Evolutionary conservation across 345 rosid genomes (phyloP), one percentile per base, ranked within the genome.

Genomic region (Populus tremula): DNA sequence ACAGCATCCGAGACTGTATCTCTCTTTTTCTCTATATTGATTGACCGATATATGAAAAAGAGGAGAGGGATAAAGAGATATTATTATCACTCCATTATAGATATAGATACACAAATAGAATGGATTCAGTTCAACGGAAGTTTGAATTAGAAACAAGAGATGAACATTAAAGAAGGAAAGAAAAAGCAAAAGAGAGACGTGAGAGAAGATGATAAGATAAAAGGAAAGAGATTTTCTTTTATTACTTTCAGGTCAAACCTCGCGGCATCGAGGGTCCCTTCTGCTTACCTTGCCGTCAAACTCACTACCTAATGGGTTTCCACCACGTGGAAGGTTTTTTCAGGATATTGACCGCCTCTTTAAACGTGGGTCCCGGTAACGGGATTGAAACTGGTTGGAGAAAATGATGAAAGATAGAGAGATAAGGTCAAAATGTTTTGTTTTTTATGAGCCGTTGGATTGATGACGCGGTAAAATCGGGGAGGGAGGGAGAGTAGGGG

Each of bases 391-490:
- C 82, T 77, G 73, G 84, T 82, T 79, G 81, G 76, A 80, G 76
- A 80, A 18, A 68, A 71, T 67, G 70, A 77, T 76, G 31, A 66
- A 62, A 49, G 50, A 33, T 35, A 12, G 38, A 18, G 53, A 2
- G 74, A 76, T 69, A 59, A 87, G 84, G 93, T 86, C 88, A 86
- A 87, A 84, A 81, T 83, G 71, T 70, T 20, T 47, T 29, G 0
- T 38, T 2, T 0, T 68, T 1, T 64, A 72, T 65, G 85, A 83
- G 84, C 88, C 91, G 92, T 87, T 85, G 75, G 89, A 84, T 86
- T 68, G 18, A 77, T 76, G 80, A 82, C 47, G 74, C 33, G 61
- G 69, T 75, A 70, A 82, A 78, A 69, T 27, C 31, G 76, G 80
- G 45, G 50, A 8, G 67, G 69, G 43, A 20, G 67, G 62, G 18